Evolutionary conservation across 106 monocot genomes (phyloP), one percentile per base, ranked within the genome.

Genomic region (Dendrobium officinale): DNA sequence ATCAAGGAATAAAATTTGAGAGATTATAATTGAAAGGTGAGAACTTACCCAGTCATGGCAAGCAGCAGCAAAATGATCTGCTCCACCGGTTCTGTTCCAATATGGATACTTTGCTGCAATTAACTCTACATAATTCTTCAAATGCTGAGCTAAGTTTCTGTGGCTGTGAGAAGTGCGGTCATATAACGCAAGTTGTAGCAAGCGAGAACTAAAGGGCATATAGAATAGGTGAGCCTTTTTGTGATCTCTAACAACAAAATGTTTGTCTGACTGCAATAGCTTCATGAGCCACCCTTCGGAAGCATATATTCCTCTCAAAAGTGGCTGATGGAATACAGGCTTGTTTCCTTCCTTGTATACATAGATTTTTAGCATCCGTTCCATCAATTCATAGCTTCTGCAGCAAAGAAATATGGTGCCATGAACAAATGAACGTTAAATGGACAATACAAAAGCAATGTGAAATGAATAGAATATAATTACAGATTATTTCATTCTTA

Each of bases 241-340:
- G 20, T 88, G 87, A 75, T 92, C 87, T 72, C 27, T 85, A 72
- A 83, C 87, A 2, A 45, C 10, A 44, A 81, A 92, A 15, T 76
- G 83, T 55, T 31, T 87, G 77, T 80, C 87, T 33, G 72, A 73
- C 75, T 92, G 86, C 77, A 92, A 78, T 0, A 85, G 77, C 77
- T 90, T 90, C 92, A 92, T 90, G 73, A 90, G 88, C 92, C 92
- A 92, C 75, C 92, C 92, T 80, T 92, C 92, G 20, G 90, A 90
- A 1, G 92, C 89, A 81, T 92, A 92, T 16, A 90, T 90, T 70
- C 92, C 92, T 49, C 83, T 90, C 42, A 89, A 78, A 2, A 81
- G 80, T 67, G 90, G 90, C 64, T 83, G 75, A 79, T 92, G 92
- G 59, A 92, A 88, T 17, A 90, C 80, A 9, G 90, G 92, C 43